Evolutionary conservation across 805 yeast genomes (phyloP).

Genomic region (Starmera amethionina): DNA sequence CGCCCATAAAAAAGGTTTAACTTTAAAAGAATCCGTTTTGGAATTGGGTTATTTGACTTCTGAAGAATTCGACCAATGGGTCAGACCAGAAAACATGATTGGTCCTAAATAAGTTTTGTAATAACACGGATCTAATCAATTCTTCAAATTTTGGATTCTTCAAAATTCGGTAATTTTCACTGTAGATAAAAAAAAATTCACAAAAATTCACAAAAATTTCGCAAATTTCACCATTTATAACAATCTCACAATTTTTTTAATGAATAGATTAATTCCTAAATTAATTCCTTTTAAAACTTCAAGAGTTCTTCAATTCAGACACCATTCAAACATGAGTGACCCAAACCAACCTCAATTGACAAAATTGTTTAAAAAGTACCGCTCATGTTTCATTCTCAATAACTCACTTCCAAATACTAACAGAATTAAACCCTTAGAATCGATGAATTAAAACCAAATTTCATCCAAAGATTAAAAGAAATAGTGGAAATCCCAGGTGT

Average conservation of each 20-base stretch:
- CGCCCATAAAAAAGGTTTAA: slow-evolving; percentile 96
- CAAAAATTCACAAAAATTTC: no score
- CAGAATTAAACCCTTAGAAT: slow-evolving; percentile 36
- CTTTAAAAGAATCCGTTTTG: slow-evolving; percentile 89
- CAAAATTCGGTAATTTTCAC: no score
- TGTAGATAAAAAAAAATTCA: no score
- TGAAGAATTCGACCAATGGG: slow-evolving; percentile 93
- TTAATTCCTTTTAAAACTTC: no score
- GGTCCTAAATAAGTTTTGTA: slow-evolving; percentile 53
- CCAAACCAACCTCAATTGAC: slow-evolving; percentile 4
- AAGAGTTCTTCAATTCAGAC: background rate
- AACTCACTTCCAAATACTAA: background rate
- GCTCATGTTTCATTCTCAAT: background rate
- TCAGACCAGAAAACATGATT: slow-evolving; percentile 95
- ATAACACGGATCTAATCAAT: no score
- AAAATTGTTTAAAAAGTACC: slow-evolving; percentile 8
- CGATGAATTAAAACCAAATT: slow-evolving; percentile 65
- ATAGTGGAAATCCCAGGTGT: slow-evolving; percentile 97
- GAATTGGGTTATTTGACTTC: slow-evolving; percentile 78
- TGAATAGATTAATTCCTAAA: no score
- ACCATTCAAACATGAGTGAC: background rate
- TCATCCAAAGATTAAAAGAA: slow-evolving; percentile 58
- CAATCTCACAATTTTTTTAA: no score
- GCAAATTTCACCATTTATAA: no score
- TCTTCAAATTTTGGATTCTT: no score